These are phyloP conservation scores for Amniculicola lignicola DNA, from an alignment of 495 filamentous ascomycete species.

Conservation along the genomic window DNA sequence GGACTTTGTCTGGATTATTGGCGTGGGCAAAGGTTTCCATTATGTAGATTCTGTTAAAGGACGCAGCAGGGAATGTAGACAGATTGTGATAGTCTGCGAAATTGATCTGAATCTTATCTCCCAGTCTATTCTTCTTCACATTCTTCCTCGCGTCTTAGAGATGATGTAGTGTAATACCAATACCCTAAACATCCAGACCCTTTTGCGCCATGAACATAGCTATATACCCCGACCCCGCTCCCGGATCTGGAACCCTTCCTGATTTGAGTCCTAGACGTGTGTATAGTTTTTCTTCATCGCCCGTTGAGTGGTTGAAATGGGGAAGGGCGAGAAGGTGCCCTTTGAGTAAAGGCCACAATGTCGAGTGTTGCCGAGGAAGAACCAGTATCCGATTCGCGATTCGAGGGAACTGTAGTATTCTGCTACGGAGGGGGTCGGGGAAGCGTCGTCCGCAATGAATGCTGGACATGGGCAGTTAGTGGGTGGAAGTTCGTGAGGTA, in stretches of 20 bases:
- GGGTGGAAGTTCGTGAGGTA: too few species aligned
- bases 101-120: slow-evolving; percentile 41
- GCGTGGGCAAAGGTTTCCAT: slow-evolving; percentile 61
- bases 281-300: slow-evolving; percentile 30
- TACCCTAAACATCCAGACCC: slow-evolving; percentile 45
- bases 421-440: slow-evolving; percentile 8
- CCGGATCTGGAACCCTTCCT: slow-evolving; percentile 29
- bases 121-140: slow-evolving; percentile 41
- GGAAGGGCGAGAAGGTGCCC: slow-evolving; percentile 22
- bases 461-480: too few species aligned
- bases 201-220: slow-evolving; percentile 28
- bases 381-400: slow-evolving; percentile 29
- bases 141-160: slow-evolving; percentile 47
- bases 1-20: slow-evolving; percentile 48
- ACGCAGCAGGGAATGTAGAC: slow-evolving; percentile 37
- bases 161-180: slow-evolving; percentile 54
- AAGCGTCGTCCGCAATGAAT: too few species aligned
- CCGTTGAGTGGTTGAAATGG: slow-evolving; percentile 13
- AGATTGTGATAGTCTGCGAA: slow-evolving; percentile 57
- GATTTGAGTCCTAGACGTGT: slow-evolving; percentile 2
- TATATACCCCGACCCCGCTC: slow-evolving; percentile 22
- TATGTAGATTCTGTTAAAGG: slow-evolving; percentile 55
- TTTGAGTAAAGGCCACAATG: slow-evolving; percentile 25
- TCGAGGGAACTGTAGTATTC: slow-evolving; percentile 29
- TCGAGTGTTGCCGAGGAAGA: slow-evolving; percentile 25